Conservation (phyloP, 192 early-diverging fungal species). For the Podila horticola region DNA sequence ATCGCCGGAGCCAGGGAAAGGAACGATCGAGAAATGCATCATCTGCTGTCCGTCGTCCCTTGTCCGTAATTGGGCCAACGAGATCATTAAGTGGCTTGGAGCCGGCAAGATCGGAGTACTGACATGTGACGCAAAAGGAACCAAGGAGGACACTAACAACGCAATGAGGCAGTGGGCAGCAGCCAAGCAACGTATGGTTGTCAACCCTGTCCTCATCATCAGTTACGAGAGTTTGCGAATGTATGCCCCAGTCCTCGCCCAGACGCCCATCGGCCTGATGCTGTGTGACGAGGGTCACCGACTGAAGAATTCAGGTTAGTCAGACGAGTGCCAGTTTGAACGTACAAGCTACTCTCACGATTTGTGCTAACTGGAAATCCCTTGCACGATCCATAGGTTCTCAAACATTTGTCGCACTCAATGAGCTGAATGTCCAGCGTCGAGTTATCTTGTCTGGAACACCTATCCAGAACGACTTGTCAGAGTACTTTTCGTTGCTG, state of each 20-base stretch:
- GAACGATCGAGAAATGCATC: constrained; percentile 95
- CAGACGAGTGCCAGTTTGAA: too few relatives aligned
- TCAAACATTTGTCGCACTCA: constrained; percentile 84
- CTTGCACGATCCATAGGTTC: constrained; percentile 54
- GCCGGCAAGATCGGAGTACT: constrained; percentile 82
- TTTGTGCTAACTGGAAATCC: background rate
- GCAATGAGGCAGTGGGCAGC: constrained; percentile 84
- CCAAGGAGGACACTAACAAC: constrained; percentile 84
- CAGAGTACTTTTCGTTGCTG: constrained; percentile 94
- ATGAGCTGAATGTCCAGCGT: constrained; percentile 86
- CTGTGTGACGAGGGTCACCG: constrained; percentile 98
- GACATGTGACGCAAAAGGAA: constrained; percentile 90
- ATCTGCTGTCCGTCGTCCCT: constrained; percentile 96
- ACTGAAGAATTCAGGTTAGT: constrained; percentile 84
- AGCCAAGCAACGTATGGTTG: constrained; percentile 85
- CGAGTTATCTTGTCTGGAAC: constrained; percentile 97
- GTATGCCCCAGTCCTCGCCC: constrained; percentile 78
- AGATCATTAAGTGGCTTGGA: constrained; percentile 94
- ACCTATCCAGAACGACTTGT: constrained; percentile 85
- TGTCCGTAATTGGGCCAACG: constrained; percentile 99
- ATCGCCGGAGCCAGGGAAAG: constrained; percentile 87
- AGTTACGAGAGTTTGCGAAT: constrained; percentile 96
- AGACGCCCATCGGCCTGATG: constrained; percentile 89
- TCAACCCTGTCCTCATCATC: constrained; percentile 95
- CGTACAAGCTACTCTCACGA: too few relatives aligned